phyloP scores from a whole-genome alignment of 768 basidiomycete species.

The Calocera cornea region DNA sequence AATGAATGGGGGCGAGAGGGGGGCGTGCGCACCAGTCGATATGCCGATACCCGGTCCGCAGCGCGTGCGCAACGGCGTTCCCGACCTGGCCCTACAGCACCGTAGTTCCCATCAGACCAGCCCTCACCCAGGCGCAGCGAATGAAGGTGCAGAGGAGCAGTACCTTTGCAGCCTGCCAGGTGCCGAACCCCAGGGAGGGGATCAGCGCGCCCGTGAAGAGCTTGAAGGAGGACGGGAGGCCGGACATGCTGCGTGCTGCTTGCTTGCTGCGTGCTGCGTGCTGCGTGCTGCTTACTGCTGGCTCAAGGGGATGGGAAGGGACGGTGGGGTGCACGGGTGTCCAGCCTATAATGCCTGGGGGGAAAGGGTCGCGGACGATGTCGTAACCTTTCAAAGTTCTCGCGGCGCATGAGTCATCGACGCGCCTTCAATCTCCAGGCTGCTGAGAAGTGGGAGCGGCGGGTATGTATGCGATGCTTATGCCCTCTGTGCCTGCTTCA shows the following conservation, averaged over 20 bases:
- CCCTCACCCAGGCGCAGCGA: too few species aligned
- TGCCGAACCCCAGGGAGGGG: background rate
- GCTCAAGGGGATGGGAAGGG: too few species aligned
- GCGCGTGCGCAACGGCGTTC: background rate
- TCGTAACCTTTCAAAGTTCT: background rate
- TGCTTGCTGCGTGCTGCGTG: too few species aligned
- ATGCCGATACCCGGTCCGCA: background rate
- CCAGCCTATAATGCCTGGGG: background rate
- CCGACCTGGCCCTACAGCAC: slow-evolving; percentile 3
- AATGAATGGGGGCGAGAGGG: background rate
- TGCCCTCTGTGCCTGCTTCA: background rate
- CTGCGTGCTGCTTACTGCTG: too few species aligned
- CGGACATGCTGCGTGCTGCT: background rate
- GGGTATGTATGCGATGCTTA: background rate
- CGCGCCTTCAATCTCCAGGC: too few species aligned
- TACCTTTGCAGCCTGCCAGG: background rate
- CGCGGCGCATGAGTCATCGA: too few species aligned
- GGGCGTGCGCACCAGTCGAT: background rate
- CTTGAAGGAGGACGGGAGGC: background rate
- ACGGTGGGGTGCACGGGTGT: too few species aligned
- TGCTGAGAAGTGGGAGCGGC: background rate
- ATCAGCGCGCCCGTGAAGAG: background rate
- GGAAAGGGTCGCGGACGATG: background rate
- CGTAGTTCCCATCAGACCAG: too few species aligned
- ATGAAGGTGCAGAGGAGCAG: background rate